These are phyloP conservation scores for Gastrolobium villosum DNA, from an alignment of 306 rosid genomes.

Conservation along the genomic window DNA sequence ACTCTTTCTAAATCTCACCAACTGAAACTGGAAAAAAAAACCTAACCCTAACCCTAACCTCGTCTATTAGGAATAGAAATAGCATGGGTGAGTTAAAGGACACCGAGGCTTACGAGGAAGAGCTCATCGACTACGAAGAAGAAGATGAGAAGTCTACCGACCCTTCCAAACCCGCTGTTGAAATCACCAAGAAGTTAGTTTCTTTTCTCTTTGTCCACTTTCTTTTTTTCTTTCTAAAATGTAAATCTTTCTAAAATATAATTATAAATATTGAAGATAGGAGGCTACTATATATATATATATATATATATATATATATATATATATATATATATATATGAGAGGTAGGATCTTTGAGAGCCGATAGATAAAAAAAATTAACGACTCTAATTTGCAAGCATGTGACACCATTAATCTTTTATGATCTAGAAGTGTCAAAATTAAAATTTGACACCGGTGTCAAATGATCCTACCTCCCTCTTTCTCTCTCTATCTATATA, in stretches of 20 bases:
- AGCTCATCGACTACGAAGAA: conserved; percentile 78
- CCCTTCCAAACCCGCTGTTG: conserved; percentile 64
- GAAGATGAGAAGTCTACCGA: conserved; percentile 73
- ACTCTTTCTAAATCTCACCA: conserved; percentile 6
- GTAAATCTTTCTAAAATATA: background rate
- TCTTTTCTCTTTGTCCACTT: background rate
- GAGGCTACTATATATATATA: background rate
- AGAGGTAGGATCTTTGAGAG: too few relatives aligned
- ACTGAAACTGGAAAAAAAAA: conserved; percentile 6
- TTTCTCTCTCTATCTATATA: too few relatives aligned
- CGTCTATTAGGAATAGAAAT: background rate
- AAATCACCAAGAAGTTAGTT: conserved; percentile 70
- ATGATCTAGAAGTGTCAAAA: too few relatives aligned
- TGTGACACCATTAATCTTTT: too few relatives aligned
- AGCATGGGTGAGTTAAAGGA: conserved; percentile 82
- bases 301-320: too few relatives aligned
- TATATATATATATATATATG: too few relatives aligned
- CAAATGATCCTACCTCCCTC: too few relatives aligned
- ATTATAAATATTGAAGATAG: background rate
- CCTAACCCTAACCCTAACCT: conserved; percentile 35
- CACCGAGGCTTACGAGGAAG: conserved; percentile 75
- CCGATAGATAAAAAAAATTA: too few relatives aligned
- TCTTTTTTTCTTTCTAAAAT: background rate
- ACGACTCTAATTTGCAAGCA: too few relatives aligned
- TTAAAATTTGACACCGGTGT: too few relatives aligned